A percentile compares a stretch with the other conserved stretches of the same genome.
Conservation (phyloP, 2,329 filamentous ascomycete species). For the Nigrospora sphaerica region DNA sequence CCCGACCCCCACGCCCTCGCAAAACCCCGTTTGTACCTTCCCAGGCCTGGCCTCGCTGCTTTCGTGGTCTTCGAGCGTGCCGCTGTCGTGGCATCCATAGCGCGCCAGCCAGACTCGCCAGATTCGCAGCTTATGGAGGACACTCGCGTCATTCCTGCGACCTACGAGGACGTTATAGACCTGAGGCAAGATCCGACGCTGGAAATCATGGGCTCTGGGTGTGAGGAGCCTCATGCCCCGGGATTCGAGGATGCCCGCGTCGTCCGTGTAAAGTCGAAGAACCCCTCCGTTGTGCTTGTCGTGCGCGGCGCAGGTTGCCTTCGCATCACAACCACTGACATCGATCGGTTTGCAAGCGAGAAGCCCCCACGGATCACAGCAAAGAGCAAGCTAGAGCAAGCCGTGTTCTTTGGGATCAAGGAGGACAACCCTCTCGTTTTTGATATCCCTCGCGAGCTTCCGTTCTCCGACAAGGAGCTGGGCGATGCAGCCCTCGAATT, state of each 20-base stretch:
- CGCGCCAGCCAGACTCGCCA: constrained; percentile 59
- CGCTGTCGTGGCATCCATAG: constrained; percentile 69
- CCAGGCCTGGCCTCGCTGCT: constrained; percentile 70
- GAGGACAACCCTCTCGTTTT: constrained; percentile 86
- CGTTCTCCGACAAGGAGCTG: constrained; percentile 64
- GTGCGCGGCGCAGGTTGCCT: constrained; percentile 57
- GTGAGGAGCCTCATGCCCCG: constrained; percentile 47
- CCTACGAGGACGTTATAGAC: constrained; percentile 83
- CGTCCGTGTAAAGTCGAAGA: constrained; percentile 50
- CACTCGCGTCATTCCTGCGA: constrained; percentile 52
- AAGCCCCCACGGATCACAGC: constrained; percentile 61
- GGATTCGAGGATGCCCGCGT: constrained; percentile 38
- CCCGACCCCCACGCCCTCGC: constrained; percentile 32
- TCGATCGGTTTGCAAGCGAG: constrained; percentile 52
- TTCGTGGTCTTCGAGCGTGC: constrained; percentile 76
- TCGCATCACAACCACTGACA: constrained; percentile 50
- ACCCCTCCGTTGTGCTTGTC: constrained; percentile 54
- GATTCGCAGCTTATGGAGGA: constrained; percentile 69
- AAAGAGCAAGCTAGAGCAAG: constrained; percentile 87
- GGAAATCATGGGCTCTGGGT: constrained; percentile 57
- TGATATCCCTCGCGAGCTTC: constrained; percentile 56
- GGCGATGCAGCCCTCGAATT: constrained; percentile 70
- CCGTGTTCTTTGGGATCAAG: constrained; percentile 82
- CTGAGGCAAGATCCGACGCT: constrained; percentile 60
- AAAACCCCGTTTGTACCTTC: constrained; percentile 66